phyloP scores from a whole-genome alignment of 352 stramenopile genomes.

The Phytophthora fragariae region DNA sequence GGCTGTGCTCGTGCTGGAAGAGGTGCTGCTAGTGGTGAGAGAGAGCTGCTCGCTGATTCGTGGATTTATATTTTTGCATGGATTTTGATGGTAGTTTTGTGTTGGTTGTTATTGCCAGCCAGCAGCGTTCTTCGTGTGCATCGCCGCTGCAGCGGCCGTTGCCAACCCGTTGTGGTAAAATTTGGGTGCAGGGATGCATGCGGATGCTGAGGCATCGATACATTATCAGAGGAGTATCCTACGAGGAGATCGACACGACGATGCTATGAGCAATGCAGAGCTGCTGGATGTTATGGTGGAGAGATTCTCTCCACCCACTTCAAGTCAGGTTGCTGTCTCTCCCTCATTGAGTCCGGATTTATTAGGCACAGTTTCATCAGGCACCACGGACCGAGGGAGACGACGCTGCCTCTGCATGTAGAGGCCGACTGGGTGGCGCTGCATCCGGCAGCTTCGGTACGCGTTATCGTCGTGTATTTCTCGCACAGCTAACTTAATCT shows the following conservation, averaged over 20 bases:
- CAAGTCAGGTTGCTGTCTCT: neutral
- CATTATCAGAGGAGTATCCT: conserved; percentile 33
- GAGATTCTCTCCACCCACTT: neutral
- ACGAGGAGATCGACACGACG: conserved; percentile 11
- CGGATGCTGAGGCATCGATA: neutral
- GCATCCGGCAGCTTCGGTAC: conserved; percentile 15
- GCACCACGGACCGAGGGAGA: conserved; percentile 14
- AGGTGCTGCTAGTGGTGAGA: conserved; percentile 75
- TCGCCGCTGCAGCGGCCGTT: conserved; percentile 61
- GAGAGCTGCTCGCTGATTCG: neutral
- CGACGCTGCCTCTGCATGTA: conserved; percentile 23
- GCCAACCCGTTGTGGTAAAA: conserved; percentile 72
- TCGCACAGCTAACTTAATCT: conserved; percentile 49
- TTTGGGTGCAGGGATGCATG: conserved; percentile 6
- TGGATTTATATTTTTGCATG: neutral
- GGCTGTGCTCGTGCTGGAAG: conserved; percentile 63
- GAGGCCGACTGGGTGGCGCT: conserved; percentile 18
- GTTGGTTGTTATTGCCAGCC: conserved; percentile 42
- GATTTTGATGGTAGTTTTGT: conserved; percentile 3
- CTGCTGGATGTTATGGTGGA: neutral
- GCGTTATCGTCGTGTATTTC: conserved; percentile 29
- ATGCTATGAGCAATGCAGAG: conserved; percentile 7
- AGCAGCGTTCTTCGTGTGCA: conserved; percentile 71
- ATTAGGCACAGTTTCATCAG: conserved; percentile 34
- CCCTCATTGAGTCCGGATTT: conserved; percentile 10